Conservation (phyloP, 1,284 basidiomycete genomes). For the Fistulinella cinereoalba region DNA sequence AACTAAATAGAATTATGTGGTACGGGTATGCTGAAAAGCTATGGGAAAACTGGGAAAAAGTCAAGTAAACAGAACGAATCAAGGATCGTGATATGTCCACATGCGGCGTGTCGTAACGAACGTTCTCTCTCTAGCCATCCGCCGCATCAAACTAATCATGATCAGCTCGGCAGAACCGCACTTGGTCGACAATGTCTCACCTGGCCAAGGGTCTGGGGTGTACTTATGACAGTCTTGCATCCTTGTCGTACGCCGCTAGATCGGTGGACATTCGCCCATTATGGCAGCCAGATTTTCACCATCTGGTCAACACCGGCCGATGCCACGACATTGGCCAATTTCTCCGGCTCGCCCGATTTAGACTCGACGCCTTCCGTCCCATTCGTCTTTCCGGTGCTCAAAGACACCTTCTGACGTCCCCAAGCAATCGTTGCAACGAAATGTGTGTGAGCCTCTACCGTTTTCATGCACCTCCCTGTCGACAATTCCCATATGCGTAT, state of each 20-base stretch:
- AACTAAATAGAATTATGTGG: conserved; percentile 35
- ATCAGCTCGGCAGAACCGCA: conserved; percentile 10
- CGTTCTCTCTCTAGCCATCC: conserved; percentile 11
- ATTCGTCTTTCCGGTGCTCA: conserved; percentile 34
- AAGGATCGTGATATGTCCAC: conserved; percentile 34
- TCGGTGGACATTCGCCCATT: conserved; percentile 14
- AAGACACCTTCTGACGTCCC: conserved; percentile 57
- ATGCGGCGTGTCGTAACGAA: conserved; percentile 29
- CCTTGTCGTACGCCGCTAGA: conserved; percentile 11
- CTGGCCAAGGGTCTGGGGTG: conserved; percentile 7
- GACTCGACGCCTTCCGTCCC: conserved; percentile 36
- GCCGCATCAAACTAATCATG: conserved; percentile 1
- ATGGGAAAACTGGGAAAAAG: conserved; percentile 8
- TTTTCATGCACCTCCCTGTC: conserved; percentile 78
- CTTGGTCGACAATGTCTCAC: conserved; percentile 11
- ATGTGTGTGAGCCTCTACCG: conserved; percentile 82
- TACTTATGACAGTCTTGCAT: too few species aligned
- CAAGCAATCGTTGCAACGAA: conserved; percentile 83
- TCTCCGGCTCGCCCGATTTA: conserved; percentile 43
- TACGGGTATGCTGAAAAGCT: conserved; percentile 34
- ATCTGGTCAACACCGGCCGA: conserved; percentile 79
- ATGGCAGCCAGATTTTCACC: conserved; percentile 61
- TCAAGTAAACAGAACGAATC: conserved; percentile 1
- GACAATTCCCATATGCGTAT: conserved; percentile 86
- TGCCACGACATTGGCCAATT: conserved; percentile 76